phyloP scores from a whole-genome alignment of 148 eudicot genomes.

The Pouteria glomerata region DNA sequence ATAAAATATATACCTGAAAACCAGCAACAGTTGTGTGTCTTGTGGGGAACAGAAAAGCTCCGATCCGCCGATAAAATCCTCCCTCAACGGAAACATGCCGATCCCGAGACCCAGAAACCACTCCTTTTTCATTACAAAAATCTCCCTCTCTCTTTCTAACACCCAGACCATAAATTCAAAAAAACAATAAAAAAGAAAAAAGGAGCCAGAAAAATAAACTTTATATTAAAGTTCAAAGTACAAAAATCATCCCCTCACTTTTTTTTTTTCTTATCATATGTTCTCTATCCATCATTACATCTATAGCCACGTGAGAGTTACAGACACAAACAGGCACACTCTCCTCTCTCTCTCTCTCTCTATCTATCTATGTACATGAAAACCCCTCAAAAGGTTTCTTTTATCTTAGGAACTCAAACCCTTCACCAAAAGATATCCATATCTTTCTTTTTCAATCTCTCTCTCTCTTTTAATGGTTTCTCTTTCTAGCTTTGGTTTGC shows the following conservation, averaged over 20 bases:
- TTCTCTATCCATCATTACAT: conserved; percentile 21
- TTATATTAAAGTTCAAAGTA: conserved; percentile 21
- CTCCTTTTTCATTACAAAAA: neutral
- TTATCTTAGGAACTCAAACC: conserved; percentile 6
- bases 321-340: conserved; percentile 3
- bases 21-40: conserved; percentile 32
- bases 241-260: conserved; percentile 27
- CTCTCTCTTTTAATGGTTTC: conserved; percentile 4
- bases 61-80: conserved; percentile 22
- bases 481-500: conserved; percentile 6
- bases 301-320: conserved; percentile 38
- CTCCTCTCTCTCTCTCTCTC: conserved; percentile 4
- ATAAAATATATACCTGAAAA: conserved; percentile 40
- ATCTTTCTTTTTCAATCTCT: conserved; percentile 15
- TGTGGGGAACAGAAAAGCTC: conserved; percentile 42
- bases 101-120: conserved; percentile 28
- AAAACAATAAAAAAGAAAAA: neutral
- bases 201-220: conserved; percentile 8
- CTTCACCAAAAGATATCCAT: conserved; percentile 10
- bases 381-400: conserved; percentile 13
- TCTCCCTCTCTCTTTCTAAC: conserved; percentile 2
- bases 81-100: conserved; percentile 19
- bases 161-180: neutral
- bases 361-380: conserved; percentile 21
- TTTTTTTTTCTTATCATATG: conserved; percentile 14